Base-by-base conservation (phyloP, 495 filamentous ascomycete genomes). In the Entonaema liquescens region DNA sequence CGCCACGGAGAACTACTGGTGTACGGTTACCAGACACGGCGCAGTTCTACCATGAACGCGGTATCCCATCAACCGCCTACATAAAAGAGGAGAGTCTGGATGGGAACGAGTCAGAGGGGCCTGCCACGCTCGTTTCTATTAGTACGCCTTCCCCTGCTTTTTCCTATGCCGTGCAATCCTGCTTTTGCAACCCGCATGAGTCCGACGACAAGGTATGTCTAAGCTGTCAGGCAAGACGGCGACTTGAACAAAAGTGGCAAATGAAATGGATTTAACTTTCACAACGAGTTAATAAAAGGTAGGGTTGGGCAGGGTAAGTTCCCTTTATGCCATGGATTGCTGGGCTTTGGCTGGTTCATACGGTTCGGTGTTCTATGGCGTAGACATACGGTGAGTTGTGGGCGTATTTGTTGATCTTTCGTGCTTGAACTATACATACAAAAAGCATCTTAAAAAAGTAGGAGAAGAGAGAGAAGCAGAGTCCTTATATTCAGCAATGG, bases 141-240 rank as follows among this genome's bases (percentile, higher is more conserved):
- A 64, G 50, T 25, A 58, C 65, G 1, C 65, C 65, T 2, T 68
- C 70, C n/a, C 65, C 70, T 2, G 28, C 17, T 7, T 65, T 64
- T 31, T 65, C 65, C 0, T 68, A 50, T 42, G 70, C 70, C 6
- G 60, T 67, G 2, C 70, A 72, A 31, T 59, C 60, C 12, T 72
- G 70, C 29, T 72, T 59, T 26, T 72, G 70, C 59, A 35, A 9
- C 29, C 38, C 55, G 0, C 38, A 58, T 0, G 60, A 64, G 2
- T 4, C 0, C 1, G 50, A 68, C 9, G 29, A 38, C n/a, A 29
- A 62, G 26, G 61, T 61, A 4, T 72, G 70, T 36, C 65, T 61
- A 7, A 62, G 53, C 11, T 72, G 70, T 13, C 50, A 11, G 13
- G 70, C 60, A 15, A 59, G 70, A 7, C 19, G 50, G 5, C 56